Percentiles rank a stretch among this genome's conserved stretches.
These are phyloP conservation scores for Trichosporon coremiiforme DNA, from an alignment of 1,284 basidiomycete species.

Conservation along the genomic window DNA sequence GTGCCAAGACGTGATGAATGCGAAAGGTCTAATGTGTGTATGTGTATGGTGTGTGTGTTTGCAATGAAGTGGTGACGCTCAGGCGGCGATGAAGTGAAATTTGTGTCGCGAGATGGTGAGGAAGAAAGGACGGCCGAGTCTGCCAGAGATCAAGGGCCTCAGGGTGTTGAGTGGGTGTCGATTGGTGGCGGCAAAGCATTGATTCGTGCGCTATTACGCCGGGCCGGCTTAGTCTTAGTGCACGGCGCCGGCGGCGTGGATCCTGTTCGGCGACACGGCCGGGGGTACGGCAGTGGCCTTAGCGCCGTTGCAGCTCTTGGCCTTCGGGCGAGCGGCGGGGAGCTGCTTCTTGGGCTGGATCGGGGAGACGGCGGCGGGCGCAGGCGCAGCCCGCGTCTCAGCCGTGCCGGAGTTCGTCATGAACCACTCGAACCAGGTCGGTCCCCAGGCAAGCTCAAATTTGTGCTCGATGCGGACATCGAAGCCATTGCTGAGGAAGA, in stretches of 20 bases:
- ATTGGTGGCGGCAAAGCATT: neutral
- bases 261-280: neutral
- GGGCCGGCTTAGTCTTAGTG: conserved; percentile 1
- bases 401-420: conserved; percentile 15
- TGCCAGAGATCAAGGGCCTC: conserved; percentile 15
- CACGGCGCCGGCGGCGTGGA: conserved; percentile 9
- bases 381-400: neutral
- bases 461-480: conserved; percentile 11
- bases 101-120: neutral
- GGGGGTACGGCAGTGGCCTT: neutral
- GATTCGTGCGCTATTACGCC: neutral
- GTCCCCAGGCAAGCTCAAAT: conserved; percentile 19
- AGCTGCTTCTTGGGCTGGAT: conserved; percentile 17
- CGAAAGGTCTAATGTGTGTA: neutral
- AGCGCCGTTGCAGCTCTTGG: conserved; percentile 8
- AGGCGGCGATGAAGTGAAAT: neutral
- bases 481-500: conserved; percentile 23
- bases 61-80: neutral
- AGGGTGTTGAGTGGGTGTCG: neutral
- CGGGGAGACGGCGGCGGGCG: neutral
- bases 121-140: conserved; percentile 7
- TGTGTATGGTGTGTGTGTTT: neutral
- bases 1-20: neutral
- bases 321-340: neutral
- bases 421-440: conserved; percentile 18